Evolutionary conservation across 306 rosid species (phyloP).

Genomic region (Urtica urens): DNA sequence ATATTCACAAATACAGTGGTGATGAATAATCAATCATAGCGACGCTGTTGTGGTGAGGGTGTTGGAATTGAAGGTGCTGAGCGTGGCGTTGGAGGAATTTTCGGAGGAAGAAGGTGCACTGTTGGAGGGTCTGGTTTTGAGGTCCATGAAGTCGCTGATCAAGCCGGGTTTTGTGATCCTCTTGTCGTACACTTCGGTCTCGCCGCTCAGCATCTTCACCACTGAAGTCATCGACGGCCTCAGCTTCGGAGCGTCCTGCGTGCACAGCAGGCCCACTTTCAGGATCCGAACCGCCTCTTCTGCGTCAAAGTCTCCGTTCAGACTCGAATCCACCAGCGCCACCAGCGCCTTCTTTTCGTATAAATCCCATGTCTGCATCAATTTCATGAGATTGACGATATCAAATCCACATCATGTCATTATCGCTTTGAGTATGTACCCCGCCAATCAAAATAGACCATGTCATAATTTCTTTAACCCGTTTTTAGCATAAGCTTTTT

Average conservation of each 20-base stretch:
- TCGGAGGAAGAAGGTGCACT: slow-evolving; percentile 35
- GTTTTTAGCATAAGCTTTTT: too few species aligned
- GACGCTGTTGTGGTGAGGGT: too few species aligned
- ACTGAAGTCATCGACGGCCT: slow-evolving; percentile 91
- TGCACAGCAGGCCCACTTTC: slow-evolving; percentile 82
- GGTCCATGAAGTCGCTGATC: slow-evolving; percentile 80
- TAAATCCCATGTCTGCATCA: slow-evolving; percentile 62
- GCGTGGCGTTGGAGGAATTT: too few species aligned
- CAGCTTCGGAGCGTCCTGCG: slow-evolving; percentile 69
- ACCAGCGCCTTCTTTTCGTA: slow-evolving; percentile 56
- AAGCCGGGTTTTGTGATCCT: slow-evolving; percentile 73
- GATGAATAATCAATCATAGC: too few species aligned
- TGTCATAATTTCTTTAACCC: too few species aligned
- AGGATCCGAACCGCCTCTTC: slow-evolving; percentile 75
- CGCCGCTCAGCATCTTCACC: slow-evolving; percentile 73
- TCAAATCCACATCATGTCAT: slow-evolving; percentile 10
- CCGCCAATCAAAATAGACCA: too few species aligned
- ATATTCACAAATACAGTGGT: too few species aligned
- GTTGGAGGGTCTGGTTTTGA: slow-evolving; percentile 36
- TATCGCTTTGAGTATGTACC: slow-evolving; percentile 3
- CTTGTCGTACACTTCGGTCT: slow-evolving; percentile 28
- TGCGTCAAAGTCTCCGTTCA: slow-evolving; percentile 56
- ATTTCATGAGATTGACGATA: too few species aligned
- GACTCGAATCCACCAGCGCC: slow-evolving; percentile 42
- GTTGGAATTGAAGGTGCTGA: too few species aligned